Base-by-base conservation (phyloP, 163 green algal genomes). In the Scenedesmus sp. region DNA sequence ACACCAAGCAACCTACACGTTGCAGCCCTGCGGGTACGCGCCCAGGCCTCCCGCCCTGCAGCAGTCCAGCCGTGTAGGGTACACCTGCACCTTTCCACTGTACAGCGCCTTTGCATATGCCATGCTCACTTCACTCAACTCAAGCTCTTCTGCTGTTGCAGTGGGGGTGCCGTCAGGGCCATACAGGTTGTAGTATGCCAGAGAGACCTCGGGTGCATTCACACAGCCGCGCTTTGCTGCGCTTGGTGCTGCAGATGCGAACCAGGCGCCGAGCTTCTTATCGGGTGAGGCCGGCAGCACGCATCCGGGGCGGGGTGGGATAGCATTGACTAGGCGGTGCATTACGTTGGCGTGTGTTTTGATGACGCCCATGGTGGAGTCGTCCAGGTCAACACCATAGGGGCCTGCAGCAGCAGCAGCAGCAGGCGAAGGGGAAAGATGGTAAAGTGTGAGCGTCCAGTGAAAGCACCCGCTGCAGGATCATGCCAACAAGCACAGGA, bases 341-440 rank as follows among this genome's bases (percentile, higher is more conserved):
- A 93, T 88, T 46, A 56, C 62, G 52, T 26, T 88, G 0, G 90
- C 85, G 60, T 93, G 90, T 6, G 13, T 77, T 16, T 66, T 62
- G 74, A 93, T 93, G n/a, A 93, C 86, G 18, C 56, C 55, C 85
- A 91, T 93, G 90, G 90, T 93, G 10, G 84, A 91, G 64, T 93
- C 90, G 4, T 60, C 77, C 20, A 67, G 4, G 20, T 64, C 52
- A 2, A 93, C 90, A 70, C 56, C 90, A n/a, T 93, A 93, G 4
- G 90, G 90, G 16, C 85, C 90, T 93, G 83, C 54, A 34, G 20
- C 20, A 7, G 26, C n/a, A 57, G 70, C 23, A 52, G 23, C 70
- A 79, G 70, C 18, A 77, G 18, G 34, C 34, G 34, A 46, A 46
- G 34, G 34, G 34, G 34, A 46, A 46, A 46, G 34, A 46, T 46